Conservation (phyloP, 1,284 basidiomycete species). For the Cutaneotrichosporon sp. region DNA sequence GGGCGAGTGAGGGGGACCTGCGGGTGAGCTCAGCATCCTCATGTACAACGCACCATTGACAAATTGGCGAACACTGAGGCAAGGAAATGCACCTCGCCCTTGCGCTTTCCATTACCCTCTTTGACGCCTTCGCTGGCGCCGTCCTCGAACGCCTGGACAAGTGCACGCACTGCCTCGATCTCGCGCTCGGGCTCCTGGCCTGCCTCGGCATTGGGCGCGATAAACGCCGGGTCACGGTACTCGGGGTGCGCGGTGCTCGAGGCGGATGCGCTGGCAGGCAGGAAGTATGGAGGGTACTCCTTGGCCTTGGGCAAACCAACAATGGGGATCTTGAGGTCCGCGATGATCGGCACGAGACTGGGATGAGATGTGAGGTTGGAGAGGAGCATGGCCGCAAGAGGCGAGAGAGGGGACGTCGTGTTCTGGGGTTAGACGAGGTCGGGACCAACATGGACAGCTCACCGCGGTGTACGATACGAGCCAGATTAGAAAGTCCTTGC, state of each 20-base stretch:
- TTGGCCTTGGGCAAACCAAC: slow-evolving; percentile 52
- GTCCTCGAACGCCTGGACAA: slow-evolving; percentile 79
- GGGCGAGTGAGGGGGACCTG: slow-evolving; percentile 42
- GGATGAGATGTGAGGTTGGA: slow-evolving; percentile 87
- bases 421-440: slow-evolving; percentile 54
- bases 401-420: slow-evolving; percentile 80
- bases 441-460: slow-evolving; percentile 38
- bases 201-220: slow-evolving; percentile 61
- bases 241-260: slow-evolving; percentile 56
- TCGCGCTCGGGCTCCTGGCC: slow-evolving; percentile 54
- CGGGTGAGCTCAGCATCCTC: no score
- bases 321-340: slow-evolving; percentile 64
- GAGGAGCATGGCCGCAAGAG: slow-evolving; percentile 92
- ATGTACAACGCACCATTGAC: slow-evolving; percentile 63
- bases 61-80: slow-evolving; percentile 89
- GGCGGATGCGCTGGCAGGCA: slow-evolving; percentile 67
- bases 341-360: slow-evolving; percentile 61
- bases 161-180: slow-evolving; percentile 64
- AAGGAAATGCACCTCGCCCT: slow-evolving; percentile 78
- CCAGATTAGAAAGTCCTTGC: slow-evolving; percentile 72
- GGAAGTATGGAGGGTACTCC: slow-evolving; percentile 56
- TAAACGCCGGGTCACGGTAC: slow-evolving; percentile 38
- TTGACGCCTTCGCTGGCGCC: slow-evolving; percentile 58
- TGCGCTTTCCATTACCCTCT: slow-evolving; percentile 54
- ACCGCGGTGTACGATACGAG: slow-evolving; percentile 88